Base-by-base conservation (phyloP, 2,329 filamentous ascomycete species). In the Alternaria gansuensis region DNA sequence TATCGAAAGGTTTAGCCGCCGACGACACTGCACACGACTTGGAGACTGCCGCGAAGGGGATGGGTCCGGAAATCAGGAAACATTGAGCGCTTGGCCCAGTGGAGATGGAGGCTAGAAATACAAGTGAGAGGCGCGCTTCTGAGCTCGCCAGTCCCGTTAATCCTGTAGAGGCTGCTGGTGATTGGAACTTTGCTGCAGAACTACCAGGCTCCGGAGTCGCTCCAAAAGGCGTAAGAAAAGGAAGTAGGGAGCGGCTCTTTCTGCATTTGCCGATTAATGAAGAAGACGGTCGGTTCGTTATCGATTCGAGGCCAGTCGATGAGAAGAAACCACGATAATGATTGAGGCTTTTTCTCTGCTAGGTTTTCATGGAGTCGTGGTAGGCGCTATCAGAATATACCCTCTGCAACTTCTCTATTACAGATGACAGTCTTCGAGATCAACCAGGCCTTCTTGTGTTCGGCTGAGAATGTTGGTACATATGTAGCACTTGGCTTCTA, bases 201-300 rank as follows among this genome's bases (percentile, higher is more conserved):
- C 44, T 68, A 9, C 54, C 55, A 5, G 66, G 66, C 1, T 65
- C 54, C 26, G 49, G 36, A 21, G 55, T 64, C 5, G 50, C 55
- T 33, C 31, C 36, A 3, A 17, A 40, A 36, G 40, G 39, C 28
- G 11, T 10, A 29, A 26, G 21, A 36, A n/a, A 60, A 59, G 44
- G 39, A 29, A 29, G 24, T n/a, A n/a, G 49, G 9, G 63, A 65
- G 24, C 59, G 64, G 4, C 48, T 64, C 24, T 67, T 66, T 3
- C 14, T 21, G 7, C 60, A 65, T 51, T 50, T 51, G 34, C 63
- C 63, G 5, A 63, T 67, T 21, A 57, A 66, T 40, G 60, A 61
- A 34, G 36, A 41, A 8, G 43, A 61, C n/a, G 53, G 57, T 14
- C 39, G 34, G 28, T 21, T 23, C 10, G 53, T 59, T 28, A 34